phyloP scores from a whole-genome alignment of 441 rosid species.

The Erysimum cheiri region DNA sequence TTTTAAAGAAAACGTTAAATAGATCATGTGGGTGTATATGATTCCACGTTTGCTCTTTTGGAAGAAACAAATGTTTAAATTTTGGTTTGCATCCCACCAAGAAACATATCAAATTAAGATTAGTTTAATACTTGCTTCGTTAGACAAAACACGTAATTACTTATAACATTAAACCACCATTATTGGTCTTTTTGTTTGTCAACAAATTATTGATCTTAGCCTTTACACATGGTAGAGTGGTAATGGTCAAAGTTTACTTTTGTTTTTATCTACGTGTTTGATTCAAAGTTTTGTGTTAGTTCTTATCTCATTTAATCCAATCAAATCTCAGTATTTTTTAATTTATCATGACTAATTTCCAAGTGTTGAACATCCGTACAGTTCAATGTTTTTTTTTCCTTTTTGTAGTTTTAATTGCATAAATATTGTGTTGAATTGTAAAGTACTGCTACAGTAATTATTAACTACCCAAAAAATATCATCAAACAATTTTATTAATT shows the following conservation, averaged over 20 bases:
- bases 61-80: slow-evolving; percentile 34
- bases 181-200: slow-evolving; percentile 10
- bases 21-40: slow-evolving; percentile 40
- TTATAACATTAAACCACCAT: background rate
- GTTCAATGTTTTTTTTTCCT: background rate
- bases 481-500: too few species aligned
- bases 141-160: slow-evolving; percentile 43
- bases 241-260: slow-evolving; percentile 33
- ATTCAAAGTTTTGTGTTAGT: slow-evolving; percentile 32
- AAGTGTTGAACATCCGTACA: background rate
- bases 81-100: slow-evolving; percentile 44
- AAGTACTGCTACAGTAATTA: background rate
- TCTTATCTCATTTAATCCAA: slow-evolving; percentile 40
- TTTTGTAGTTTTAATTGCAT: background rate
- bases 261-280: slow-evolving; percentile 24
- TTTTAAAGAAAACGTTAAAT: slow-evolving; percentile 19
- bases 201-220: slow-evolving; percentile 35
- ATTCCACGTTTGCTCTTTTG: slow-evolving; percentile 44
- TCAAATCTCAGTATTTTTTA: slow-evolving; percentile 9
- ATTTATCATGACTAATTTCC: background rate
- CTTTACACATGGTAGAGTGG: slow-evolving; percentile 30
- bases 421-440: background rate
- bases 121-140: slow-evolving; percentile 43
- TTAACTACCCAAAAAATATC: background rate
- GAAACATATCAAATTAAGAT: slow-evolving; percentile 41